These are phyloP conservation scores for Entophlyctis luteolus DNA, from an alignment of 192 early-diverging fungal species.

Conservation along the genomic window DNA sequence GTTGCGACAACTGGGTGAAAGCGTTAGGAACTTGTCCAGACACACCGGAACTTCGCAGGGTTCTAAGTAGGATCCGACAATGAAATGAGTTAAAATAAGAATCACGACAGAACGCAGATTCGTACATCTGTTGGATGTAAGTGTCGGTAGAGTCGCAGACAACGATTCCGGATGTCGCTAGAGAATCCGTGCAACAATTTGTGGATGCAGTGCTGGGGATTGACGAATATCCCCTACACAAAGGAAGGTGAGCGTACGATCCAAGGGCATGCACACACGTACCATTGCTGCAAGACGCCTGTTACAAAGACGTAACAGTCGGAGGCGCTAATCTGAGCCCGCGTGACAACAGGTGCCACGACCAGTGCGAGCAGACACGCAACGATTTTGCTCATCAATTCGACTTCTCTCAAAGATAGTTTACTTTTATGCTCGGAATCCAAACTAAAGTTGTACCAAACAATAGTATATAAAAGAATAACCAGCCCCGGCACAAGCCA, in stretches of 20 bases:
- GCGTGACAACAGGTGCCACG: background rate
- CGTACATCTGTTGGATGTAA: background rate
- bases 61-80: background rate
- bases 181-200: constrained; percentile 10
- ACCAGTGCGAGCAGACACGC: too few relatives aligned
- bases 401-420: too few relatives aligned
- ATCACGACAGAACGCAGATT: background rate
- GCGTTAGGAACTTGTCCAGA: background rate
- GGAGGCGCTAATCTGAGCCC: background rate
- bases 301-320: background rate
- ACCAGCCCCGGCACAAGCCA: too few relatives aligned
- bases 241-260: too few relatives aligned
- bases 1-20: background rate
- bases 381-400: too few relatives aligned
- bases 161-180: background rate
- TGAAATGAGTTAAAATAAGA: background rate
- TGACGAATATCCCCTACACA: background rate
- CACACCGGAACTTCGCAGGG: background rate
- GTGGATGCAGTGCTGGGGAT: background rate
- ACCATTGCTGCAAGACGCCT: background rate
- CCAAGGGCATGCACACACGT: background rate
- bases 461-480: too few relatives aligned
- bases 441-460: too few relatives aligned
- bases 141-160: background rate
- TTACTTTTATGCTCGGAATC: too few relatives aligned